Base-by-base conservation (phyloP, 1,284 basidiomycete species). In the Farysia itapuensis region DNA sequence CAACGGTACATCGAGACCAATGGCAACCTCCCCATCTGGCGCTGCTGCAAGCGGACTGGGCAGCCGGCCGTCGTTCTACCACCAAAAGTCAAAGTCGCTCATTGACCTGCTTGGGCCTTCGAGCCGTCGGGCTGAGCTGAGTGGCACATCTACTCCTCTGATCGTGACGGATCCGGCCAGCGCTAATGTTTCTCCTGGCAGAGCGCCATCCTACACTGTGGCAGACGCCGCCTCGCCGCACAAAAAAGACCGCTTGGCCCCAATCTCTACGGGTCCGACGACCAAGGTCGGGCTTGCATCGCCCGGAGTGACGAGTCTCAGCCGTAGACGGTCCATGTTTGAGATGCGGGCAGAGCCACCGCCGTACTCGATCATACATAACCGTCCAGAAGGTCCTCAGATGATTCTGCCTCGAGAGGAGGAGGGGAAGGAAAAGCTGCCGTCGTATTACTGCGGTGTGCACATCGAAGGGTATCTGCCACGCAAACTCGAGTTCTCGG, bases 111-210 rank as follows among this genome's bases (percentile, higher is more conserved):
- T 59, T 21, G 49, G 59, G 14, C 39, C 47, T 14, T 35, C 51
- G 8, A 43, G 89, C 85, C 89, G 88, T 85, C 87, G 88, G 86
- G 87, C 88, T 87, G 87, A 87, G 86, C 88, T 90, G 87, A 87
- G 88, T 23, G 34, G 34, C 22, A 20, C 34, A 11, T 13, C 9
- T 20, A 20, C 13, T 8, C 8, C 16, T 18, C 31, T 16, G 9
- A 9, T 18, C 9, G 18, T 8, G 16, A 18, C 18, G 8, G 16
- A 11, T 11, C 9, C 12, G 31, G 31, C 8, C 8, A 18, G 11
- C 11, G 11, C 31, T 9, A 19, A 19, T 8, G 31, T 11, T 13
- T 19, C 31, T 18, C 26, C n/a, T n/a, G n/a, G 26, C 26, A 28
- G 26, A 28, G 18, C 31, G 8, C 31, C 16, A 8, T 8, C 12